Evolutionary conservation across 2,329 filamentous ascomycete species (phyloP), one percentile per base, ranked within the genome.

Genomic region (Aplosporella prunicola): DNA sequence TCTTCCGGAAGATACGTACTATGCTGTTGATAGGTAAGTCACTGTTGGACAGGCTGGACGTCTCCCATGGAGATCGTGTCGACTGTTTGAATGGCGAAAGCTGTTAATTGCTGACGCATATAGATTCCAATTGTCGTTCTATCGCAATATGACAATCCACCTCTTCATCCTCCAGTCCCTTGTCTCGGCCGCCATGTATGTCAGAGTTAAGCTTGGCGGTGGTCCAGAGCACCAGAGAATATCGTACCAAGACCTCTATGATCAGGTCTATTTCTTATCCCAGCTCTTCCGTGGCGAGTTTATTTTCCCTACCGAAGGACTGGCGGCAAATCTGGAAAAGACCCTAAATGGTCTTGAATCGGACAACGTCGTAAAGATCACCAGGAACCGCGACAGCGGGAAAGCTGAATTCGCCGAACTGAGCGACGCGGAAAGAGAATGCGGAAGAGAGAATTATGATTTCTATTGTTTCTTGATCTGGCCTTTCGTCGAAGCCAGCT

Each of bases 381-480:
- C 75, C 9, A 70, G 77, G 7, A 32, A 40, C 26, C 13, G 43
- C 9, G 23, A 36, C 6, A 11, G 27, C 13, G 31, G 64, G 35
- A 25, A 15, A 1, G 11, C 17, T 1, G 33, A 13, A 2, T 16
- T 27, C 8, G 28, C 16, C 11, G 85, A 86, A 4, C 68, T 98
- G 6, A 80, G 82, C 13, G 75, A 82, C 5, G 64, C 72, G 3
- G 91, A 98, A 58, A 73, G 88, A 13, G 69, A 72, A 20, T 78
- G 74, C 5, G 91, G 91, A 2, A 71, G 89, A 24, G 91, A 98
- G 60, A 96, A 95, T 51, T 98, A 83, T 52, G 91, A 98, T 55
- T 98, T 98, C 61, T 96, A 96, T 63, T 96, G 89, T 63, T 98
- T 96, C 69, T 65, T 98, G 14, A 86, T 98, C 45, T 98, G 91